phyloP scores from a whole-genome alignment of 2,329 filamentous ascomycete genomes.

The Paramyrothecium roridum region DNA sequence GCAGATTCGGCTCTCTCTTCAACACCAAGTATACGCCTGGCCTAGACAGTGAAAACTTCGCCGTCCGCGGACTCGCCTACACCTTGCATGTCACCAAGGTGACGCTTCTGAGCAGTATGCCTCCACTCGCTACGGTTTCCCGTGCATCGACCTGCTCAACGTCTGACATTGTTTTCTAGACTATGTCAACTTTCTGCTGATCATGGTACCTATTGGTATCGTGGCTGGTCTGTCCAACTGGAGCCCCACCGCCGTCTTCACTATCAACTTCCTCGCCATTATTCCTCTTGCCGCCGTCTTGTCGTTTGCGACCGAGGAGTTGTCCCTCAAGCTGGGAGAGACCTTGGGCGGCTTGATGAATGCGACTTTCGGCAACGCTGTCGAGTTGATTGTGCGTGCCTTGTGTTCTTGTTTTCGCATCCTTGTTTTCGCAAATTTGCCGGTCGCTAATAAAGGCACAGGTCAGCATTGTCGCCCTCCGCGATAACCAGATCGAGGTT shows the following conservation, averaged over 20 bases:
- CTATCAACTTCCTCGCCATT: constrained; percentile 78
- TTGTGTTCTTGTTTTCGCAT: not conserved
- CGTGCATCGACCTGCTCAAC: not conserved
- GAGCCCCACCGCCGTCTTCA: constrained; percentile 66
- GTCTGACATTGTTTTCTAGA: constrained; percentile 27
- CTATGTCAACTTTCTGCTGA: constrained; percentile 67
- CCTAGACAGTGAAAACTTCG: constrained; percentile 41
- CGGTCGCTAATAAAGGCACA: constrained; percentile 30
- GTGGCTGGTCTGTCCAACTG: constrained; percentile 59
- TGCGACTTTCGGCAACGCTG: constrained; percentile 76
- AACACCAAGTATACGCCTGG: constrained; percentile 50
- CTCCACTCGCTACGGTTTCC: not conserved
- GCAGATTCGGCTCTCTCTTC: constrained; percentile 41
- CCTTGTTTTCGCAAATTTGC: not conserved
- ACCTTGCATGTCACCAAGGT: constrained; percentile 55
- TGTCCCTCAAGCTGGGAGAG: constrained; percentile 69
- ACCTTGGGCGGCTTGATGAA: constrained; percentile 72
- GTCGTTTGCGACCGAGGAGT: constrained; percentile 76
- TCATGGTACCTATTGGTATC: constrained; percentile 73
- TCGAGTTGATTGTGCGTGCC: constrained; percentile 68
- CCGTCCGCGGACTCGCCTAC: constrained; percentile 43
- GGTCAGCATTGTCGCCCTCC: constrained; percentile 90
- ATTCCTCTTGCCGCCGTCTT: constrained; percentile 71
- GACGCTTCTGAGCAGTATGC: constrained; percentile 57
- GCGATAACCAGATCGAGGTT: constrained; percentile 82